Evolutionary conservation across 441 rosid genomes (phyloP).

Genomic region (Hura crepitans): DNA sequence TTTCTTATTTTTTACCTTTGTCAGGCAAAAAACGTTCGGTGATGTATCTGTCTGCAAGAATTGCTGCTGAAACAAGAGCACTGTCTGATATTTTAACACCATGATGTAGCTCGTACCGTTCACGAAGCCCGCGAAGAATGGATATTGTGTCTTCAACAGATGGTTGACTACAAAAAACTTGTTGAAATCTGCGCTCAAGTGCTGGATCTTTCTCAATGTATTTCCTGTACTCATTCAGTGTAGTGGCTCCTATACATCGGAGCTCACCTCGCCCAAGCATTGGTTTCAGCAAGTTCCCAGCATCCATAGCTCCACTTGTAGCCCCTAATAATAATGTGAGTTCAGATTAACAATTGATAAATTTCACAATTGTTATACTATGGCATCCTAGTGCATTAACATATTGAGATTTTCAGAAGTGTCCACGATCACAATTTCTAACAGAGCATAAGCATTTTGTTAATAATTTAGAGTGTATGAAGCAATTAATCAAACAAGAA

Average conservation of each 20-base stretch:
- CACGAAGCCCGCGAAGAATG: constrained; percentile 65
- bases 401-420: not conserved
- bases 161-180: constrained; percentile 72
- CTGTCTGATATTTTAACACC: constrained; percentile 75
- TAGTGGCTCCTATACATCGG: constrained; percentile 72
- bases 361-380: not conserved
- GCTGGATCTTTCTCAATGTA: constrained; percentile 81
- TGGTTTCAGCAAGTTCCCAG: constrained; percentile 73
- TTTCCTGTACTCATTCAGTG: constrained; percentile 68
- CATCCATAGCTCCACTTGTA: constrained; percentile 74
- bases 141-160: constrained; percentile 67
- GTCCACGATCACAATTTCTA: not conserved
- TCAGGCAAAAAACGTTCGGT: constrained; percentile 86
- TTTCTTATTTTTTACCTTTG: constrained; percentile 48
- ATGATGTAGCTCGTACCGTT: constrained; percentile 68
- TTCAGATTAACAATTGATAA: not conserved
- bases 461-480: not conserved
- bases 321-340: constrained; percentile 44
- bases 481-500: not conserved
- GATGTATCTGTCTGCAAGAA: constrained; percentile 67
- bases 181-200: constrained; percentile 74
- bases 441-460: not conserved
- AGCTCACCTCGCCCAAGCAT: constrained; percentile 86
- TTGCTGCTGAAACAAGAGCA: constrained; percentile 68
- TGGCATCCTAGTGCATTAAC: not conserved